Evolutionary conservation across 306 rosid species (phyloP).

Genomic region (Cicer pinnatifidum): DNA sequence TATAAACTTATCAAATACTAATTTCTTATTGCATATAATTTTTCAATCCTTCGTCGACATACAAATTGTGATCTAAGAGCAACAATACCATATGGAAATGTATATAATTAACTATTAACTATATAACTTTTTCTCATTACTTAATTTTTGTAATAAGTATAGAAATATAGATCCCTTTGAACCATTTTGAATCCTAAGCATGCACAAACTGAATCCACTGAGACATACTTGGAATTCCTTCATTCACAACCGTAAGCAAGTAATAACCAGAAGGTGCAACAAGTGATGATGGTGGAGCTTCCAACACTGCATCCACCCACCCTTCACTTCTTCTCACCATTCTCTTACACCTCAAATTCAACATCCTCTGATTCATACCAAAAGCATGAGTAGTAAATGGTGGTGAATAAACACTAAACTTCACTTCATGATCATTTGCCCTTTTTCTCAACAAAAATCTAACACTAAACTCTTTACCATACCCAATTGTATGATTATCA

Average conservation of each 20-base stretch:
- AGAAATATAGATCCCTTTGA: neutral
- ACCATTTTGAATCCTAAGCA: neutral
- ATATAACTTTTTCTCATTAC: neutral
- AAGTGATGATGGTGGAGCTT: constrained; percentile 66
- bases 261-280: constrained; percentile 78
- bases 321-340: constrained; percentile 37
- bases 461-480: constrained; percentile 62
- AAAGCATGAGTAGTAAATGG: constrained; percentile 78
- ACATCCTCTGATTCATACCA: constrained; percentile 79
- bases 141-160: neutral
- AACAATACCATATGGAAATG: neutral
- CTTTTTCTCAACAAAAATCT: constrained; percentile 47
- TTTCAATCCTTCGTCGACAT: neutral
- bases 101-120: neutral
- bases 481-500: constrained; percentile 40
- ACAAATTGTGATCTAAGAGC: neutral
- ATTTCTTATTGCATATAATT: neutral
- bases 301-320: constrained; percentile 56
- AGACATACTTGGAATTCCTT: constrained; percentile 71
- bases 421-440: constrained; percentile 42
- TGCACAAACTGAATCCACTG: constrained; percentile 64
- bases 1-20: neutral
- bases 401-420: constrained; percentile 64
- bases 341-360: constrained; percentile 60
- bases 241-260: constrained; percentile 68